phyloP scores from a whole-genome alignment of 2,329 filamentous ascomycete species.

The Emmonsia crescens region DNA sequence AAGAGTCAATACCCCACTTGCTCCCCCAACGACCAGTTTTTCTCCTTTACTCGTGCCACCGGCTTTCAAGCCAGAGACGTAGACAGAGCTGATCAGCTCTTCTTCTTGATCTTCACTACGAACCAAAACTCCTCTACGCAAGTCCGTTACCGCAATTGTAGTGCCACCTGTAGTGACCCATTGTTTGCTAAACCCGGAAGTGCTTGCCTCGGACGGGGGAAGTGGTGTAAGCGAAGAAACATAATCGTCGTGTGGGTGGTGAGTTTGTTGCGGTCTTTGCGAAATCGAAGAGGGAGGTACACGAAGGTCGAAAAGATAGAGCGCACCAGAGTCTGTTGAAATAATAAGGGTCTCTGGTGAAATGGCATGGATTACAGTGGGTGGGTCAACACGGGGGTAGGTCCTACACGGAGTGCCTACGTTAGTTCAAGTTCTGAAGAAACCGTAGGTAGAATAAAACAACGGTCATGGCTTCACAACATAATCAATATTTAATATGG shows the following conservation, averaged over 20 bases:
- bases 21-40: conserved; percentile 66
- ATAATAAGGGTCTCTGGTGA: conserved; percentile 82
- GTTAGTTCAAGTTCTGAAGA: neutral
- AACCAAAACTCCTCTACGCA: conserved; percentile 74
- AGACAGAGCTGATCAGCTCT: conserved; percentile 70
- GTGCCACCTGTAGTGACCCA: conserved; percentile 91
- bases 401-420: neutral
- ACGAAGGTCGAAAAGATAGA: conserved; percentile 81
- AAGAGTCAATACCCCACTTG: conserved; percentile 71
- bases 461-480: neutral
- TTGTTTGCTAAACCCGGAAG: conserved; percentile 82
- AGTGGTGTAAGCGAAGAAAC: conserved; percentile 79
- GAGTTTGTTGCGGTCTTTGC: conserved; percentile 62
- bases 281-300: conserved; percentile 44
- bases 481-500: neutral
- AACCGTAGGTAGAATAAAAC: neutral
- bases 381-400: conserved; percentile 48
- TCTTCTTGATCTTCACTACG: conserved; percentile 93
- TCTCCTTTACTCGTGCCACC: conserved; percentile 57
- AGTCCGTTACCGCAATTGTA: conserved; percentile 79
- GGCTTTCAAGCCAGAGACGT: conserved; percentile 65
- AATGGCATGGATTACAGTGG: conserved; percentile 69
- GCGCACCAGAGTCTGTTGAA: conserved; percentile 76
- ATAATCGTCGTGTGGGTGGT: conserved; percentile 85
- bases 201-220: conserved; percentile 67